A percentile compares a stretch with the other conserved stretches of the same genome.
These are phyloP conservation scores for Penicillium maclennaniae DNA, from an alignment of 495 filamentous ascomycete species.

Conservation along the genomic window DNA sequence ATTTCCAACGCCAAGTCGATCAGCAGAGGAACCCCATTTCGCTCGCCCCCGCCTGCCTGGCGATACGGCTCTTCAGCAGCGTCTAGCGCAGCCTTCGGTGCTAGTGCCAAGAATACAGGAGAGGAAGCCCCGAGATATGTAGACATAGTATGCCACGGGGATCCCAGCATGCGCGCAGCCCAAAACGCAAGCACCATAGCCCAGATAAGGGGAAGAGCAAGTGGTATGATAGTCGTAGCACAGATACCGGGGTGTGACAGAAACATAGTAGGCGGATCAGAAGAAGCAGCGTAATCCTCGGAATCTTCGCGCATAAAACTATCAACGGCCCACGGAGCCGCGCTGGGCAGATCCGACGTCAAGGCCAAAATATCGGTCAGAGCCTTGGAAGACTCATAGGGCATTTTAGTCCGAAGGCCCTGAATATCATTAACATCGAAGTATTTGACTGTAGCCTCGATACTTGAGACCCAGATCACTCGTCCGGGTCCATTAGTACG, in stretches of 20 bases:
- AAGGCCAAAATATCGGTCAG: constrained; percentile 79
- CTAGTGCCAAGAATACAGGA: constrained; percentile 74
- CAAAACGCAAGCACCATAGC: constrained; percentile 64
- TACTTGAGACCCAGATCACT: constrained; percentile 79
- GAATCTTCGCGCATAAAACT: constrained; percentile 43
- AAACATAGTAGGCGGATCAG: constrained; percentile 57
- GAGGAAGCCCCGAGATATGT: constrained; percentile 75
- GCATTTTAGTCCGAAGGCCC: constrained; percentile 51
- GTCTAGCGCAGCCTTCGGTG: constrained; percentile 62
- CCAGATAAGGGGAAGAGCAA: constrained; percentile 61
- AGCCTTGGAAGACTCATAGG: constrained; percentile 85
- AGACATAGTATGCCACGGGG: constrained; percentile 76
- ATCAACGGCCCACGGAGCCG: constrained; percentile 48
- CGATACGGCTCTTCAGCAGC: constrained; percentile 48
- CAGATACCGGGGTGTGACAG: constrained; percentile 85
- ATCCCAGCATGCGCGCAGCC: constrained; percentile 72
- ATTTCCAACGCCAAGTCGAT: constrained; percentile 52
- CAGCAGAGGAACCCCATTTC: constrained; percentile 81
- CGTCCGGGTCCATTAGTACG: constrained; percentile 49
- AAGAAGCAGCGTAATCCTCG: constrained; percentile 1
- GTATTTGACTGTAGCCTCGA: constrained; percentile 59
- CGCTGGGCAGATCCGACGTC: constrained; percentile 64
- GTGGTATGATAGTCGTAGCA: constrained; percentile 70
- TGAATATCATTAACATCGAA: constrained; percentile 73
- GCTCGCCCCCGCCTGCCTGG: constrained; percentile 46